Percentiles rank a stretch among this genome's conserved stretches.
phyloP scores from a whole-genome alignment of 371 early-diverging fungal genomes.

The Syncephalastrum monosporum region DNA sequence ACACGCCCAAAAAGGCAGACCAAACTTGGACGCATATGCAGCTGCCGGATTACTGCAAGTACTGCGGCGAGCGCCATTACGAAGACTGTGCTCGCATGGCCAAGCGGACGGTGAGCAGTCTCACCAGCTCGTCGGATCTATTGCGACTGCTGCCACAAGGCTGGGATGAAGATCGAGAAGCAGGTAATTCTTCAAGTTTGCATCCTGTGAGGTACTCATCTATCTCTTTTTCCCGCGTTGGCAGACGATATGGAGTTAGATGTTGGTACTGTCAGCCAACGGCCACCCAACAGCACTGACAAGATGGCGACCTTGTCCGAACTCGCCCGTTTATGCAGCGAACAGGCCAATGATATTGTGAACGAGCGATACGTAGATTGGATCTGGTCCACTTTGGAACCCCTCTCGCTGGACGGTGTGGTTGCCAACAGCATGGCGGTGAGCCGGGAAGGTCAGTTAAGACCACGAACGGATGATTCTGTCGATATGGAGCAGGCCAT shows the following conservation, averaged over 20 bases:
- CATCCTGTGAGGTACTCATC: neutral
- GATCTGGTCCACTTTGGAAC: slow-evolving; percentile 47
- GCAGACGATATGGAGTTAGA: slow-evolving; percentile 46
- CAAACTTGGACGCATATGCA: neutral
- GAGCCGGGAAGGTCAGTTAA: slow-evolving; percentile 35
- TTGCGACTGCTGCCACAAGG: slow-evolving; percentile 27
- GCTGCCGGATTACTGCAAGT: slow-evolving; percentile 28
- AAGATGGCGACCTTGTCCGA: too few species aligned
- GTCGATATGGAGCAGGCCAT: slow-evolving; percentile 32
- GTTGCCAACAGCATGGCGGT: slow-evolving; percentile 41
- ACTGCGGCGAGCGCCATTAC: slow-evolving; percentile 34
- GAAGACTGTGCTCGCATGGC: slow-evolving; percentile 33
- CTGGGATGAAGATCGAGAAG: slow-evolving; percentile 34
- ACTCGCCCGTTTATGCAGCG: slow-evolving; percentile 9
- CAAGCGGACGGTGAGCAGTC: slow-evolving; percentile 26
- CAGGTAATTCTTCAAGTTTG: slow-evolving; percentile 15
- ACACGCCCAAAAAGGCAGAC: slow-evolving; percentile 30
- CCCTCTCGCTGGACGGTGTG: slow-evolving; percentile 33
- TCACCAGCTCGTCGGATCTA: slow-evolving; percentile 26
- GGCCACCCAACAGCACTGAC: too few species aligned
- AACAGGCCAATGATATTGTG: slow-evolving; percentile 15
- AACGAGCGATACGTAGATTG: slow-evolving; percentile 42
- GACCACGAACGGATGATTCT: slow-evolving; percentile 17
- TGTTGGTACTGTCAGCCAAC: slow-evolving; percentile 12
- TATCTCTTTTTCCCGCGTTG: too few species aligned